Conservation (phyloP, 163 green algal species). For the Prototheca wickerhamii region DNA sequence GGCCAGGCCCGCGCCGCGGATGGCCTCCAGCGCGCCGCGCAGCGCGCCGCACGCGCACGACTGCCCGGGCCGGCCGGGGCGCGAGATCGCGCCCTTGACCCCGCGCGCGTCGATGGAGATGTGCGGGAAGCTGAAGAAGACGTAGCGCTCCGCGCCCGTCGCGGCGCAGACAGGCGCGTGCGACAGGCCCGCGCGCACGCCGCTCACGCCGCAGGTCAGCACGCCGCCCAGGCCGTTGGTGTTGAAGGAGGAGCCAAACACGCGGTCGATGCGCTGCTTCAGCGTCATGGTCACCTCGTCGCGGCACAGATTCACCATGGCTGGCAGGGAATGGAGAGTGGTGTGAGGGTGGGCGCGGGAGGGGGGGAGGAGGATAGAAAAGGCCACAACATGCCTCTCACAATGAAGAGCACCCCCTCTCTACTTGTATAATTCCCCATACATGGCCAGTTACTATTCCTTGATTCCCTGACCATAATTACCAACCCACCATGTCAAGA, state of each 20-base stretch:
- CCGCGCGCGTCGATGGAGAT: constrained; percentile 68
- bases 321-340: too few species aligned
- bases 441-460: too few species aligned
- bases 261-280: constrained; percentile 74
- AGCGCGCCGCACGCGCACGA: constrained; percentile 75
- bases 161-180: constrained; percentile 47
- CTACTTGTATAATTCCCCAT: too few species aligned
- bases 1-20: constrained; percentile 42
- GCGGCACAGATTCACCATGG: constrained; percentile 80
- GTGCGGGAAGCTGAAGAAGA: constrained; percentile 92
- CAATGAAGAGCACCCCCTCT: too few species aligned
- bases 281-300: constrained; percentile 73
- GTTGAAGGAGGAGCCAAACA: constrained; percentile 81
- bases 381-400: too few species aligned
- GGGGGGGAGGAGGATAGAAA: too few species aligned
- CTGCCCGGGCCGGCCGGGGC: constrained; percentile 49
- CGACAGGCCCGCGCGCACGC: constrained; percentile 62
- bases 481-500: too few species aligned
- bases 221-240: constrained; percentile 76
- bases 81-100: constrained; percentile 57
- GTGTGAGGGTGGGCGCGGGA: not conserved
- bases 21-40: constrained; percentile 41
- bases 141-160: constrained; percentile 60
- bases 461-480: too few species aligned
- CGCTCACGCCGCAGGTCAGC: constrained; percentile 67